Conservation (phyloP, 805 yeast species). For the Dipodascopsis uninucleata region DNA sequence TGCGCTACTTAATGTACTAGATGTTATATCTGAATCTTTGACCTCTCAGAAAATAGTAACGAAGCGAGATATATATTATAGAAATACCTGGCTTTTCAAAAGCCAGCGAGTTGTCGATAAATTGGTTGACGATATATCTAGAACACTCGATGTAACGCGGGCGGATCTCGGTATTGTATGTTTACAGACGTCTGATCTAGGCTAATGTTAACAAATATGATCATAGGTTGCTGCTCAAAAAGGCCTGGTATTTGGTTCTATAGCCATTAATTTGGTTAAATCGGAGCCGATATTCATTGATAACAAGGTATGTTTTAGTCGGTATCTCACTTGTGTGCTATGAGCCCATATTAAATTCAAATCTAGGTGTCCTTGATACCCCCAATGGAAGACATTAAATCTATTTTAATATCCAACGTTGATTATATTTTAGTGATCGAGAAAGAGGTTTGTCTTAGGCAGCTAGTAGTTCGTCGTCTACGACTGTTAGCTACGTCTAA, state of each 20-base stretch:
- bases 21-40: slow-evolving; percentile 15
- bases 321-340: no score
- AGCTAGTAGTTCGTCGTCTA: no score
- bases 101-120: slow-evolving; percentile 44
- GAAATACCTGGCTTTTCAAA: slow-evolving; percentile 50
- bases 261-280: slow-evolving; percentile 11
- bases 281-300: no score
- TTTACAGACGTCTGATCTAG: background rate
- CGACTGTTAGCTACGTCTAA: no score
- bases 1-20: slow-evolving; percentile 8
- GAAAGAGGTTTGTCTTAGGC: slow-evolving; percentile 41
- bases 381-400: slow-evolving; percentile 31
- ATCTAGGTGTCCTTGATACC: slow-evolving; percentile 36
- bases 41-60: slow-evolving; percentile 33
- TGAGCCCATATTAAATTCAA: no score
- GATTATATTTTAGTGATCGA: slow-evolving; percentile 45
- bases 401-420: slow-evolving; percentile 28
- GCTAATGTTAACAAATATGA: background rate
- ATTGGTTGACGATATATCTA: slow-evolving; percentile 41
- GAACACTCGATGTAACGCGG: slow-evolving; percentile 41
- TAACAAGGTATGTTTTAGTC: no score
- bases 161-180: slow-evolving; percentile 42
- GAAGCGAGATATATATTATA: slow-evolving; percentile 56
- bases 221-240: slow-evolving; percentile 24
- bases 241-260: slow-evolving; percentile 20